These are phyloP conservation scores for Candida wancherniae DNA, from an alignment of 805 yeast genomes.

Conservation along the genomic window DNA sequence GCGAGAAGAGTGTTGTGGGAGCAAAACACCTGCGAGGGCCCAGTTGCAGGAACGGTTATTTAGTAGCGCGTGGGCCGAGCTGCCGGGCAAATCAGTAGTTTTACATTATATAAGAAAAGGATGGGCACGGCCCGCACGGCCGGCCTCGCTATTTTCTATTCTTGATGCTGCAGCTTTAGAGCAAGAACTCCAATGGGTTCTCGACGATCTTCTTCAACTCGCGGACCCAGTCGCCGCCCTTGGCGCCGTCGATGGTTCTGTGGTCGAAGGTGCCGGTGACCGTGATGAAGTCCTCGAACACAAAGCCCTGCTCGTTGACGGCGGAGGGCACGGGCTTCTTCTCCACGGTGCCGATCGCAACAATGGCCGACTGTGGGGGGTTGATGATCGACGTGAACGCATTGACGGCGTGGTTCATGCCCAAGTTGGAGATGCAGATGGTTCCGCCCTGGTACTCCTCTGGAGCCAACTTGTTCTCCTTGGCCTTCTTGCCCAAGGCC, in stretches of 20 bases:
- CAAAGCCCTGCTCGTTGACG: conserved; percentile 84
- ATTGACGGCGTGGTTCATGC: conserved; percentile 94
- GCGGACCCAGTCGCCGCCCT: conserved; percentile 94
- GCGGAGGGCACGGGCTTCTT: conserved; percentile 92
- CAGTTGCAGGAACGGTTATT: neutral
- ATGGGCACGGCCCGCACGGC: too few species aligned
- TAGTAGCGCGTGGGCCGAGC: too few species aligned
- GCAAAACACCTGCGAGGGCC: neutral
- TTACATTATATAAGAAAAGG: neutral
- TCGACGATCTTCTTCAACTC: conserved; percentile 88
- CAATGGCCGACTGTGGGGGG: conserved; percentile 94
- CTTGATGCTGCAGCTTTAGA: conserved; percentile 39
- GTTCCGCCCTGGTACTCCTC: conserved; percentile 99
- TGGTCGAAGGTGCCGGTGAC: conserved; percentile 98
- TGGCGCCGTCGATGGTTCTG: conserved; percentile 95
- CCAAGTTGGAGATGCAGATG: conserved; percentile 96
- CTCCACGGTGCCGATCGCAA: conserved; percentile 91
- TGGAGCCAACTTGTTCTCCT: conserved; percentile 86
- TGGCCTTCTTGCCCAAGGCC: conserved; percentile 94
- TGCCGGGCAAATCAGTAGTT: too few species aligned
- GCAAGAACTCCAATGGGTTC: conserved; percentile 90
- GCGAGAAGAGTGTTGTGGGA: neutral
- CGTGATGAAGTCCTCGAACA: conserved; percentile 85
- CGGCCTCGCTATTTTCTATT: conserved; percentile 3
- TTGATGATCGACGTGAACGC: conserved; percentile 94